Base-by-base conservation (phyloP, 2,329 filamentous ascomycete genomes). In the Apiospora malaysiana region DNA sequence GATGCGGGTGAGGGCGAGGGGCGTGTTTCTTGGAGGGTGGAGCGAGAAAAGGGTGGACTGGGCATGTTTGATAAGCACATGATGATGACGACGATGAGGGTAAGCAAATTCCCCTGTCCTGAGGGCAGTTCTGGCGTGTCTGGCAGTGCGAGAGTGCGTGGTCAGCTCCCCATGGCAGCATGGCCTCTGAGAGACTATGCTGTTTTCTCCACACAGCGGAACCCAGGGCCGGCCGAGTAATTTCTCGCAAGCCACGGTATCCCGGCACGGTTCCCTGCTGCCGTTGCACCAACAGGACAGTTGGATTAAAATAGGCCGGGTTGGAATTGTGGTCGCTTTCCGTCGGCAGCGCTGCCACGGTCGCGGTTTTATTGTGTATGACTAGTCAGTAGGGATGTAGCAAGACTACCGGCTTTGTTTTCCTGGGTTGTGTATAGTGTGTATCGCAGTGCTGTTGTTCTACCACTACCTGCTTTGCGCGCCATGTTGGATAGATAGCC, bases 171-270 rank as follows among this genome's bases (percentile, higher is more conserved):
- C 56, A 59, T 9, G 14, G 27, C 14, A 7, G 16, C 8, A 43
- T 43, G 42, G 42, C 12, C 42, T 45, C 14, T 63, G 27, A 18
- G 27, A 18, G 32, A 63, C 56, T 40, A 40, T 63, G 56, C 56
- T 63, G 32, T 63, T 63, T 63, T 63, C 8, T 27, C 32, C 18
- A 63, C 21, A 32, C 56, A n/a, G 56, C 32, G 56, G 56, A 63
- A 40, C 56, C 56, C 56, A 63, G 56, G 56, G 32, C 56, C 56
- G 56, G 56, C 32, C 56, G 56, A 63, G 56, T 40, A 63, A 63
- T 63, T 63, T 63, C 56, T 63, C 21, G 56, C 56, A 63, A 63
- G 21, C 56, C 56, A 63, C 56, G 56, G 56, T 63, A 63, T 63
- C 56, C 56, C 56, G 32, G 56, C 56, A 63, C n/a, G 32, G 32